Percentiles rank a stretch among this genome's conserved stretches.
These are phyloP conservation scores for Podila horticola DNA, from an alignment of 192 early-diverging fungal genomes.

Conservation along the genomic window DNA sequence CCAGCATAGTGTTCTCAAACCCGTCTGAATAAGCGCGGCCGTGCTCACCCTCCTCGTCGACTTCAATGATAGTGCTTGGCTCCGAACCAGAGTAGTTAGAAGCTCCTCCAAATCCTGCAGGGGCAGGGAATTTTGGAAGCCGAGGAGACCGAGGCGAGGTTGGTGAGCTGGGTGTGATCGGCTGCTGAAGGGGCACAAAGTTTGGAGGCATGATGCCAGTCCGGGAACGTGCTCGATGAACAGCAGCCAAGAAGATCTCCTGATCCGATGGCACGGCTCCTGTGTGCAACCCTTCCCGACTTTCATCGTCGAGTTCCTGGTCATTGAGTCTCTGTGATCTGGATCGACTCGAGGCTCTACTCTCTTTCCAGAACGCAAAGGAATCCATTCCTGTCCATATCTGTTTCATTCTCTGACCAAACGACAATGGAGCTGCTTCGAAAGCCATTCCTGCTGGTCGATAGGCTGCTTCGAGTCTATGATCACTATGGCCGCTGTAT, in stretches of 20 bases:
- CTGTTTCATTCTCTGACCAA: slow-evolving; percentile 27
- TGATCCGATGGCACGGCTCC: slow-evolving; percentile 26
- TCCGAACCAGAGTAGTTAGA: neutral
- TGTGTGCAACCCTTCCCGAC: slow-evolving; percentile 6
- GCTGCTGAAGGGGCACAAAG: slow-evolving; percentile 35
- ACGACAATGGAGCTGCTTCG: slow-evolving; percentile 8
- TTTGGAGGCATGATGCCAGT: slow-evolving; percentile 27
- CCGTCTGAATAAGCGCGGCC: slow-evolving; percentile 41
- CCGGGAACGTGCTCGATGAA: slow-evolving; percentile 42
- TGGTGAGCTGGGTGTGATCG: slow-evolving; percentile 19
- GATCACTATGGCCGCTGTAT: slow-evolving; percentile 1
- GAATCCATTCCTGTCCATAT: slow-evolving; percentile 7
- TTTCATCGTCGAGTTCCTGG: slow-evolving; percentile 10
- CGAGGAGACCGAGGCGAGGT: slow-evolving; percentile 21
- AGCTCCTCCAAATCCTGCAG: slow-evolving; percentile 8
- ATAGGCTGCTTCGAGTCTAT: slow-evolving; percentile 20
- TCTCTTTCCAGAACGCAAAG: slow-evolving; percentile 9
- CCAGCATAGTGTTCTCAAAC: slow-evolving; percentile 47
- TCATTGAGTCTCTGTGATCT: slow-evolving; percentile 30
- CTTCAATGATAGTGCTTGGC: neutral
- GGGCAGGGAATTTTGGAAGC: slow-evolving; percentile 1
- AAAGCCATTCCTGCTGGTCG: slow-evolving; percentile 38
- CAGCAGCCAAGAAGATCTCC: slow-evolving; percentile 48
- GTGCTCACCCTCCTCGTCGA: slow-evolving; percentile 6
- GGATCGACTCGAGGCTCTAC: slow-evolving; percentile 11